Base-by-base conservation (phyloP, 441 rosid genomes). In the Erodium chrysanthum region DNA sequence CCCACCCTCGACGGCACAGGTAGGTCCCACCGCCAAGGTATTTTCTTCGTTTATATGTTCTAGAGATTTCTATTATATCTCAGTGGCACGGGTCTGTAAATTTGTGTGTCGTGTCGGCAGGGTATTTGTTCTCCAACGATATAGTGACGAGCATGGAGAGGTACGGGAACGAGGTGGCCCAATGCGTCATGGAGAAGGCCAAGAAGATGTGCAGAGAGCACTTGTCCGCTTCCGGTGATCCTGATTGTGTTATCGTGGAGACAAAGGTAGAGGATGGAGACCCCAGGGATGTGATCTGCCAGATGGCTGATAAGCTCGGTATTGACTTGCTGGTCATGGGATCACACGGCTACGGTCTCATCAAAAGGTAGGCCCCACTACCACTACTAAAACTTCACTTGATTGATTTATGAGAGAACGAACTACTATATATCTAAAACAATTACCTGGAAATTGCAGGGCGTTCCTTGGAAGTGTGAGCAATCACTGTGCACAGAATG, bases 391-490 rank as follows among this genome's bases (percentile, higher is more conserved):
- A 29, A 29, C 33, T 3, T 29, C 5, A 29, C 33, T 29, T 29
- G 33, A 29, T 6, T 29, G 33, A 29, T 29, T 29, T 29, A 29
- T 29, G n/a, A n/a, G n/a, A n/a, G n/a, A n/a, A n/a, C n/a, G n/a
- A n/a, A n/a, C n/a, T 6, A 29, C 6, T 33, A 5, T 33, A 33
- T 33, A 33, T 33, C 0, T 33, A 33, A 33, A 5, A 33, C 9
- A 33, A 7, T 33, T 33, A 33, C 8, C 40, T 33, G 44, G 37
- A 20, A 22, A 11, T 40, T 33, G n/a, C 71, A 84, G 86, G 83
- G 78, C 85, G 20, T 73, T 83, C 5, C 70, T 87, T 69, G 89
- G 89, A 40, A 87, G 89, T 48, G 92, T 85, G 64, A 87, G 89
- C 84, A 78, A 73, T 23, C 83, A 87, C 61, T 87, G 92, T 67